Percentiles rank a stretch among this genome's conserved stretches.
These are phyloP conservation scores for Bothriochloa decipiens DNA, from an alignment of 176 grass and related monocot species.

Conservation along the genomic window DNA sequence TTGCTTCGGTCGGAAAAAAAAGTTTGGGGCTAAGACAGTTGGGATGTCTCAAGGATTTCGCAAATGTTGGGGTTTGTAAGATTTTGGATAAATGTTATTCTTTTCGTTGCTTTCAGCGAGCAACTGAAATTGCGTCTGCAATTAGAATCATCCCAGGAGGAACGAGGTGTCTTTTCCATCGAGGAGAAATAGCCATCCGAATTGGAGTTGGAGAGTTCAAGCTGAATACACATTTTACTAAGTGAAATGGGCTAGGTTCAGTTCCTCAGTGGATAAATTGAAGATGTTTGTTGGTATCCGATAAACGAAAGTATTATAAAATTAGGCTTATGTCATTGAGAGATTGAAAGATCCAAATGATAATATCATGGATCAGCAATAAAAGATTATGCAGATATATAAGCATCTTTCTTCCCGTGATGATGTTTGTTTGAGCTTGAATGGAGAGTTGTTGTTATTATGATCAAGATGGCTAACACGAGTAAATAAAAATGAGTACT, in stretches of 20 bases:
- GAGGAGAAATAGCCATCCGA: neutral
- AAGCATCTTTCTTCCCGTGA: slow-evolving; percentile 18
- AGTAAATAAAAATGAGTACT: neutral
- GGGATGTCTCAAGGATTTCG: neutral
- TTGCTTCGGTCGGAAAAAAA: no score
- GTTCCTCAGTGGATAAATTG: neutral
- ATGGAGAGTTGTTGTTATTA: neutral
- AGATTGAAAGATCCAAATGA: neutral
- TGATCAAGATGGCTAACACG: neutral
- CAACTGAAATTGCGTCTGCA: neutral
- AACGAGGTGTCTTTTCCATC: neutral
- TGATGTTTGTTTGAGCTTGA: slow-evolving; percentile 4
- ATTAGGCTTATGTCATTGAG: slow-evolving; percentile 4
- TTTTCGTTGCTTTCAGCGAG: slow-evolving; percentile 17
- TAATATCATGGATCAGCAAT: neutral
- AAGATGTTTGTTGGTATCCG: neutral
- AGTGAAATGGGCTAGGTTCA: neutral
- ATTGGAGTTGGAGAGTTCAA: neutral
- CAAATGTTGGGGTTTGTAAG: neutral
- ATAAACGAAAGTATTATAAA: no score
- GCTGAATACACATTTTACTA: neutral
- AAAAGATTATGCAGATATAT: slow-evolving; percentile 16
- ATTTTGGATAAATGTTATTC: neutral
- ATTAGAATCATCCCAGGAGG: neutral
- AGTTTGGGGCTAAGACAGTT: no score